These are phyloP conservation scores for Iris pallida DNA, from an alignment of 116 monocot species.

Conservation along the genomic window DNA sequence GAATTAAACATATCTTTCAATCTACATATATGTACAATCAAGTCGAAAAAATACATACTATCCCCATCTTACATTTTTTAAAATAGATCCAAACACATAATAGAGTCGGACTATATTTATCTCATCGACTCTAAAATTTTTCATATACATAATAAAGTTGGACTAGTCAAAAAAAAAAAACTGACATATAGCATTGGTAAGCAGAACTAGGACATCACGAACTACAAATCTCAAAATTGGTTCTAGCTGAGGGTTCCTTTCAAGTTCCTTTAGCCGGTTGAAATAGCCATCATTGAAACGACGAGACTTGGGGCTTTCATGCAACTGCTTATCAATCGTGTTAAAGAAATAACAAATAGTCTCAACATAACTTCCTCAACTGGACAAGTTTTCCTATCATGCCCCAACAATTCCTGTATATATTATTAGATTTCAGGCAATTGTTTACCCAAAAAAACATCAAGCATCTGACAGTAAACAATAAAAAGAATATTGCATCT, in stretches of 20 bases:
- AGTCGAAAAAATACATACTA: no score
- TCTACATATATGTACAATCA: no score
- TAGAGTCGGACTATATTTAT: no score
- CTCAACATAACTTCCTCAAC: slow-evolving; percentile 92
- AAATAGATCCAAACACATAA: no score
- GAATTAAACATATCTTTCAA: no score
- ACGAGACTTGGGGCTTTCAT: slow-evolving; percentile 62
- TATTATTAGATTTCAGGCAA: neutral
- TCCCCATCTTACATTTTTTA: no score
- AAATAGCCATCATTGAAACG: slow-evolving; percentile 68
- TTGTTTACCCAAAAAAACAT: neutral
- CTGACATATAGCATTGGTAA: no score
- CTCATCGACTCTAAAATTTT: no score
- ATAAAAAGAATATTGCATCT: neutral
- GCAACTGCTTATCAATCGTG: slow-evolving; percentile 89
- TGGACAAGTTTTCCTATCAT: slow-evolving; percentile 54
- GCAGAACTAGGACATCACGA: slow-evolving; percentile 76
- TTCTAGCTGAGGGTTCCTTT: slow-evolving; percentile 48
- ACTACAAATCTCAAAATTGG: slow-evolving; percentile 77
- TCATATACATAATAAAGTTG: no score
- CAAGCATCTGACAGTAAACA: neutral
- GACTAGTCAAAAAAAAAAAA: no score
- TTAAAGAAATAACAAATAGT: slow-evolving; percentile 89
- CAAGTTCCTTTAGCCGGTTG: slow-evolving; percentile 57
- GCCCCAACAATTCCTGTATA: slow-evolving; percentile 67